Percentiles rank a stretch among this genome's conserved stretches.
Evolutionary conservation across 768 basidiomycete genomes (phyloP).

Genomic region (Suillus subaureus): DNA sequence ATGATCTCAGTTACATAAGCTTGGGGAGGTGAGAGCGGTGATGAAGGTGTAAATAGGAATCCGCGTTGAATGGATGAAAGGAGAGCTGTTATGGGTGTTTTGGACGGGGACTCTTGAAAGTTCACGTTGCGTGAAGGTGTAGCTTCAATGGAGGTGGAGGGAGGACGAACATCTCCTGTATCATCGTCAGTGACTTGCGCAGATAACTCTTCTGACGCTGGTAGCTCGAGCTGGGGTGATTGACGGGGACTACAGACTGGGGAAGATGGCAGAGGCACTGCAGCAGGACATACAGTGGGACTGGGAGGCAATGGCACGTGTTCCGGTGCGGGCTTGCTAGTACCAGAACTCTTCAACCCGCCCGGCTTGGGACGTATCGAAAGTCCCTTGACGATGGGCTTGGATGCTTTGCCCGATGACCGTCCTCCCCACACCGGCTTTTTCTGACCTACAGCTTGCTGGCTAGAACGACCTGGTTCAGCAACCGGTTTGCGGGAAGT

Average conservation of each 20-base stretch:
- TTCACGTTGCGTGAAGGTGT: not conserved
- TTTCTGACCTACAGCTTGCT: not conserved
- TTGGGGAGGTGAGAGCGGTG: conserved; percentile 61
- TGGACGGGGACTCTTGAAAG: conserved; percentile 26
- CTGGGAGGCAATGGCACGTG: conserved; percentile 14
- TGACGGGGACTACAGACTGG: conserved; percentile 2
- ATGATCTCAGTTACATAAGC: conserved; percentile 34
- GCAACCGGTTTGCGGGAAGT: not conserved
- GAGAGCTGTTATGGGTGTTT: conserved; percentile 69
- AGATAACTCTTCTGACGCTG: not conserved
- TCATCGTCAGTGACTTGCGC: not conserved
- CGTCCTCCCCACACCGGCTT: conserved; percentile 12
- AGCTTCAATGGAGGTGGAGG: not conserved
- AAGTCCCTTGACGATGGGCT: not conserved
- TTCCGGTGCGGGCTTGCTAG: not conserved
- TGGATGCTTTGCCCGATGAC: not conserved
- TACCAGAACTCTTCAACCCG: not conserved
- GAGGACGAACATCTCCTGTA: conserved; percentile 2
- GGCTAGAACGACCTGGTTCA: not conserved
- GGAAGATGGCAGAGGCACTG: conserved; percentile 15
- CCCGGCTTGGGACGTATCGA: not conserved
- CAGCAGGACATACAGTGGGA: conserved; percentile 6
- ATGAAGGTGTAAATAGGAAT: conserved; percentile 66
- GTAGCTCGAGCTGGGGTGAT: not conserved
- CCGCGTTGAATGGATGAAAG: conserved; percentile 64